These are phyloP conservation scores for Talinum fruticosum DNA, from an alignment of 148 eudicot species.

Conservation along the genomic window DNA sequence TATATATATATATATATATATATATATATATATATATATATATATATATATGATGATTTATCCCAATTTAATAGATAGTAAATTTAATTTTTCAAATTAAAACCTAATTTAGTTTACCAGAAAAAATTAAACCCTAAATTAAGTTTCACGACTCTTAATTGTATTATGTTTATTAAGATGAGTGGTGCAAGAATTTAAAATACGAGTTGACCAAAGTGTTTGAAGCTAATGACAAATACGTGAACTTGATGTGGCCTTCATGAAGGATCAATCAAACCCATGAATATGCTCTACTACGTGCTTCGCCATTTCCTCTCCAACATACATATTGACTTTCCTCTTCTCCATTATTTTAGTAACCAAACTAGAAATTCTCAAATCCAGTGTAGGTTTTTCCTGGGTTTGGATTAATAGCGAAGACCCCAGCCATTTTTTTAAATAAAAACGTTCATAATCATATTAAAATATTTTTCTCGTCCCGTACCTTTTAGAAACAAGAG, in stretches of 20 bases:
- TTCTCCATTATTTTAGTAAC: neutral
- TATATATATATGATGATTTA: too few species aligned
- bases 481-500: too few species aligned
- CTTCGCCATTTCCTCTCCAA: neutral
- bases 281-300: neutral
- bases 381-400: neutral
- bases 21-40: too few species aligned
- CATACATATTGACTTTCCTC: neutral
- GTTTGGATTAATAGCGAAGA: neutral
- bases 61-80: too few species aligned
- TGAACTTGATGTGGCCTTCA: slow-evolving; percentile 6
- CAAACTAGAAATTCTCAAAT: neutral
- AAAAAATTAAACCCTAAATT: too few species aligned
- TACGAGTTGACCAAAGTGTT: neutral
- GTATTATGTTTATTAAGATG: neutral
- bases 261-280: neutral
- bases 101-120: too few species aligned
- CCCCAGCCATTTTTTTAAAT: neutral
- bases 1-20: too few species aligned
- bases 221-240: neutral
- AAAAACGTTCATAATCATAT: too few species aligned
- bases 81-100: too few species aligned
- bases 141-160: too few species aligned
- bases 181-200: neutral
- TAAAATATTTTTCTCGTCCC: too few species aligned